These are phyloP conservation scores for Cladophialophora bantiana DNA, from an alignment of 2,329 filamentous ascomycete species.

Conservation along the genomic window DNA sequence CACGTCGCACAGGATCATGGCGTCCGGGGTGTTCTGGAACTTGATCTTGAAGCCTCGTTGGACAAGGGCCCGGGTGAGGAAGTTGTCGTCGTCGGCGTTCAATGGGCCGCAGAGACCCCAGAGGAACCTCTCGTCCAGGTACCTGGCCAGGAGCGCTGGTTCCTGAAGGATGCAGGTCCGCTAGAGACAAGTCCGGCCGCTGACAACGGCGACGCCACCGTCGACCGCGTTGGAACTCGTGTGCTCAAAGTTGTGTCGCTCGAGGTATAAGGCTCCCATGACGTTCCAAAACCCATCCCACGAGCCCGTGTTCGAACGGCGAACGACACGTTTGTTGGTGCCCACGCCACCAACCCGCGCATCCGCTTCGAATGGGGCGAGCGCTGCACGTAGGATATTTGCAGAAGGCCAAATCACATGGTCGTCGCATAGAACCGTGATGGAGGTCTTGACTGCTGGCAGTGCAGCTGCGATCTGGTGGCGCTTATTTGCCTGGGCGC, in stretches of 20 bases:
- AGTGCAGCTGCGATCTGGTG: slow-evolving; percentile 56
- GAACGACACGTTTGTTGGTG: slow-evolving; percentile 62
- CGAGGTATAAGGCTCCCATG: slow-evolving; percentile 65
- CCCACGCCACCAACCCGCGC: slow-evolving; percentile 61
- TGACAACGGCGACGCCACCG: slow-evolving; percentile 66
- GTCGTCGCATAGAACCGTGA: slow-evolving; percentile 61
- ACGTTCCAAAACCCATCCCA: slow-evolving; percentile 57
- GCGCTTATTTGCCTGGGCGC: slow-evolving; percentile 56
- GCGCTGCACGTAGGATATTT: slow-evolving; percentile 51
- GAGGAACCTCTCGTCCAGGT: slow-evolving; percentile 60
- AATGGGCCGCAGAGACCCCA: slow-evolving; percentile 55
- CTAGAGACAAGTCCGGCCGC: slow-evolving; percentile 62
- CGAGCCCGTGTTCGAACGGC: slow-evolving; percentile 42
- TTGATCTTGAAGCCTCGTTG: slow-evolving; percentile 60
- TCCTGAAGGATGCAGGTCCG: slow-evolving; percentile 59
- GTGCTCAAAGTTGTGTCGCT: slow-evolving; percentile 69
- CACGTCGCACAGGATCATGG: slow-evolving; percentile 61
- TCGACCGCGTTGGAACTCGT: slow-evolving; percentile 64
- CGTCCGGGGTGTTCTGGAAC: slow-evolving; percentile 60
- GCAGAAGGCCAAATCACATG: slow-evolving; percentile 59
- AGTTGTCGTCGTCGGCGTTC: slow-evolving; percentile 68
- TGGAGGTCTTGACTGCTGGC: slow-evolving; percentile 46
- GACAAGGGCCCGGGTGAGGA: slow-evolving; percentile 62
- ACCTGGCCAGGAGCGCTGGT: slow-evolving; percentile 53
- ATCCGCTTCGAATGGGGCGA: slow-evolving; percentile 56